phyloP scores from a whole-genome alignment of 495 filamentous ascomycete species.

The Aspergillus kassunensis region DNA sequence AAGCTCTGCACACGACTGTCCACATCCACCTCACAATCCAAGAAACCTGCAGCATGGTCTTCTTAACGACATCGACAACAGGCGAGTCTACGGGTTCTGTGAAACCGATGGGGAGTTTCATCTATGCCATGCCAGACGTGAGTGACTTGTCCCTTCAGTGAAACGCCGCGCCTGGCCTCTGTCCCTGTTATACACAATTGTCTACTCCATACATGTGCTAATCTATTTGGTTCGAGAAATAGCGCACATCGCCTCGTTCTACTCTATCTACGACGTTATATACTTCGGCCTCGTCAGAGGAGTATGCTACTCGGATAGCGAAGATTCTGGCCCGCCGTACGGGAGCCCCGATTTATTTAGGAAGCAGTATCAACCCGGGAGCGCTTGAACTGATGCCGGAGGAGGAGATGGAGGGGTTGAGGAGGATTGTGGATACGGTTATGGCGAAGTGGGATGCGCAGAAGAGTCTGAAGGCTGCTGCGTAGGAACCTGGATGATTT shows the following conservation, averaged over 20 bases:
- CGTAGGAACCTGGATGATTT: too few species aligned
- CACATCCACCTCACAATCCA: slow-evolving; percentile 73
- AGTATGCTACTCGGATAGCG: slow-evolving; percentile 80
- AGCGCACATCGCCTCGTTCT: slow-evolving; percentile 37
- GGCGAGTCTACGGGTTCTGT: slow-evolving; percentile 47
- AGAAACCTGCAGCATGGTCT: slow-evolving; percentile 62
- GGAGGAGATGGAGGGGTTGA: slow-evolving; percentile 90
- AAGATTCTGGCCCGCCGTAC: slow-evolving; percentile 73
- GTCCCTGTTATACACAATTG: too few species aligned
- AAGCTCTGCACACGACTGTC: slow-evolving; percentile 69
- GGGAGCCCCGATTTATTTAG: slow-evolving; percentile 73
- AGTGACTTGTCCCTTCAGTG: too few species aligned
- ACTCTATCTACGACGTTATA: slow-evolving; percentile 75
- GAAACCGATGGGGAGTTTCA: slow-evolving; percentile 63
- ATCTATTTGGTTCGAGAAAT: background rate
- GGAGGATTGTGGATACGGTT: slow-evolving; percentile 64
- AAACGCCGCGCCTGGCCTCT: too few species aligned
- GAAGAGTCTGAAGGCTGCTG: too few species aligned
- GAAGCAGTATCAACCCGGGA: slow-evolving; percentile 59
- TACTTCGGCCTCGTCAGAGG: slow-evolving; percentile 66
- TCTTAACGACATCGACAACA: slow-evolving; percentile 67
- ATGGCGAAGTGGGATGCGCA: slow-evolving; percentile 48
- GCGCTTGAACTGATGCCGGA: slow-evolving; percentile 73
- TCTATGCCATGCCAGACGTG: slow-evolving; percentile 91
- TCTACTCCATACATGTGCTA: too few species aligned